These are phyloP conservation scores for Aspergillus carbonarius DNA, from an alignment of 2,329 filamentous ascomycete genomes.

Conservation along the genomic window DNA sequence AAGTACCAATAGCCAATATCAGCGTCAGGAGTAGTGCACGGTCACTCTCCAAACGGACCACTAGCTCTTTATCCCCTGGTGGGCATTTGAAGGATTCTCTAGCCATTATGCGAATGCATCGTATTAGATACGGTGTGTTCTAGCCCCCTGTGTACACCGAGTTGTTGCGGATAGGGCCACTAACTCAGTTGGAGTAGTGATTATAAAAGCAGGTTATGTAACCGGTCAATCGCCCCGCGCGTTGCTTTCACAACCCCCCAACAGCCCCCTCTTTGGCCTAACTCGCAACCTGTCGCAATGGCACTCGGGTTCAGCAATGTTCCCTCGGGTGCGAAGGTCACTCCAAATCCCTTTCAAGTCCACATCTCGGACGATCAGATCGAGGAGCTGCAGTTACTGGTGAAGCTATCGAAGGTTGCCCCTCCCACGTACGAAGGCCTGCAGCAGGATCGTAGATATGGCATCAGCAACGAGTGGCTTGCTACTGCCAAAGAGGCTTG, in stretches of 20 bases:
- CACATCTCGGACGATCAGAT: constrained; percentile 47
- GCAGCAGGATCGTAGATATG: constrained; percentile 44
- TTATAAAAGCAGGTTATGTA: not conserved
- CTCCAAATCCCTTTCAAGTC: constrained; percentile 45
- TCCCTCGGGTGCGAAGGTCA: constrained; percentile 37
- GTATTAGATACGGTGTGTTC: not conserved
- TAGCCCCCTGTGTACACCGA: not conserved
- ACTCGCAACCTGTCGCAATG: constrained; percentile 18
- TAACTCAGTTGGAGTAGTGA: not conserved
- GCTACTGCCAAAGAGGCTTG: constrained; percentile 42
- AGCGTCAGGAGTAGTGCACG: not conserved
- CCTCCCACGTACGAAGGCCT: constrained; percentile 52
- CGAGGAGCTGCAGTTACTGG: constrained; percentile 48
- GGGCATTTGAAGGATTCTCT: too few species aligned
- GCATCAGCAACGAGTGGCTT: constrained; percentile 52
- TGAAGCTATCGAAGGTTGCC: constrained; percentile 51
- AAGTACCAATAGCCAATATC: not conserved
- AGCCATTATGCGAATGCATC: not conserved
- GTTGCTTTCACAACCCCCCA: not conserved
- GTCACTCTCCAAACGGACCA: not conserved
- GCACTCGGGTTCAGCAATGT: constrained; percentile 28
- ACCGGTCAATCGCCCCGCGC: not conserved
- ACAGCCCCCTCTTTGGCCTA: not conserved
- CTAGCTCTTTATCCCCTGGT: not conserved
- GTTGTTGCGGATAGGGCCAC: not conserved